Percentiles rank a stretch among this genome's conserved stretches.
These are phyloP conservation scores for Acanthamoeba castellanii DNA, from an alignment of 208 protist species.

Conservation along the genomic window DNA sequence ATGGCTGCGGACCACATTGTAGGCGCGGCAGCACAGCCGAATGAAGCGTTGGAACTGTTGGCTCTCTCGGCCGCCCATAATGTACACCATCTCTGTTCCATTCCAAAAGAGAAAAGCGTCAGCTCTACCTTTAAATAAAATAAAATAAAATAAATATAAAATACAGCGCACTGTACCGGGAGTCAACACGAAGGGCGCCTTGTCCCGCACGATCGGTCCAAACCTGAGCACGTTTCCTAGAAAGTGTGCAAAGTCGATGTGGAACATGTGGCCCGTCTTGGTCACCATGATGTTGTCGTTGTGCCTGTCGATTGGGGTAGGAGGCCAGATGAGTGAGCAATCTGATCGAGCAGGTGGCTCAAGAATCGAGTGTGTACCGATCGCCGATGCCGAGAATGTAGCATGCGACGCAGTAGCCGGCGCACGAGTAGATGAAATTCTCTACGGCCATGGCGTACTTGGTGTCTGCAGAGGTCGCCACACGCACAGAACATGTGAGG, in stretches of 20 bases:
- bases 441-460: conserved; percentile 36
- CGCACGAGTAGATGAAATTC: conserved; percentile 88
- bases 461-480: not conserved
- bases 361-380: conserved; percentile 84
- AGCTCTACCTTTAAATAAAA: conserved; percentile 16
- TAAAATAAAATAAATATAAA: too few relatives aligned
- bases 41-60: conserved; percentile 85
- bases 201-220: not conserved
- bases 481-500: not conserved
- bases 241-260: conserved; percentile 95
- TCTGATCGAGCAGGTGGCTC: not conserved
- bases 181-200: conserved; percentile 92
- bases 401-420: conserved; percentile 95
- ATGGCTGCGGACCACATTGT: conserved; percentile 87
- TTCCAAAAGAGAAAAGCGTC: not conserved
- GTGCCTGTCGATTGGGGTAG: conserved; percentile 77
- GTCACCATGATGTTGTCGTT: conserved; percentile 92
- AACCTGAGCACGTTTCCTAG: conserved; percentile 90
- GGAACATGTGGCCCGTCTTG: conserved; percentile 89
- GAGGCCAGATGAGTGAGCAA: not conserved
- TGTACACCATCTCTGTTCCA: not conserved
- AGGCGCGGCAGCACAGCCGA: conserved; percentile 85
- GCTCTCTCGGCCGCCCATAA: conserved; percentile 26
- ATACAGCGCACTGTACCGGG: conserved; percentile 86
- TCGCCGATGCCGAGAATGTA: conserved; percentile 94